Base-by-base conservation (phyloP, 139 green algal species). In the Chlamydomonas sp. region DNA sequence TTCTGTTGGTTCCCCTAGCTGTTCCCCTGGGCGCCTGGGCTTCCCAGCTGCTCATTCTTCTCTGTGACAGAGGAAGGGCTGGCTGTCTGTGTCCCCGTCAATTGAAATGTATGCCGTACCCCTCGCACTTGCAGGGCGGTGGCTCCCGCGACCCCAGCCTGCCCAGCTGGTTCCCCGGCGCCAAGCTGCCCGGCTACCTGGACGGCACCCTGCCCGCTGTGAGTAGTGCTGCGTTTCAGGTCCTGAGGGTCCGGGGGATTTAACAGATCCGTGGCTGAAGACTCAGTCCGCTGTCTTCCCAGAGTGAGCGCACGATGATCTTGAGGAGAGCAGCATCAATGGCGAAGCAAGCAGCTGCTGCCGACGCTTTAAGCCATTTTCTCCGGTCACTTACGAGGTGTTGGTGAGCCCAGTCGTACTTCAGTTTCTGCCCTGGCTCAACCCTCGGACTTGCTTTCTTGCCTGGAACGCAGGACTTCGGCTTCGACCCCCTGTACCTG, bases 401-500 rank as follows among this genome's bases (percentile, higher is more conserved):
- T 49, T 9, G 64, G 64, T 12, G 10, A 9, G 10, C 64, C 64
- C 64, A 69, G 64, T 69, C 10, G 64, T 9, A 31, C 4, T 9
- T 4, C 79, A 9, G 64, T 9, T 69, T 69, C 64, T 69, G 64
- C 64, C 64, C 8, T 9, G 64, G 10, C 8, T 9, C 9, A 69
- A 12, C 9, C 64, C 10, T 9, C 64, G 8, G 3, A 2, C 20
- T n/a, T 76, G 69, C 69, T 76, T 31, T 63, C 6, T 5, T 18
- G 5, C 8, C 17, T n/a, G 1, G 15, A 16, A 62, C 58, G 63
- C 82, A 81, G 83, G 84, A 88, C 76, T 88, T 83, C 64, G 84
- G 94, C 80, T 96, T 95, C 64, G 94, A 97, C 90, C 94, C 94
- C 16, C 91, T 97, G 64, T 83, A 71, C 79, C 91, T 97, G 89